Evolutionary conservation across 805 yeast genomes (phyloP).

Genomic region (Myxozyma geophila): DNA sequence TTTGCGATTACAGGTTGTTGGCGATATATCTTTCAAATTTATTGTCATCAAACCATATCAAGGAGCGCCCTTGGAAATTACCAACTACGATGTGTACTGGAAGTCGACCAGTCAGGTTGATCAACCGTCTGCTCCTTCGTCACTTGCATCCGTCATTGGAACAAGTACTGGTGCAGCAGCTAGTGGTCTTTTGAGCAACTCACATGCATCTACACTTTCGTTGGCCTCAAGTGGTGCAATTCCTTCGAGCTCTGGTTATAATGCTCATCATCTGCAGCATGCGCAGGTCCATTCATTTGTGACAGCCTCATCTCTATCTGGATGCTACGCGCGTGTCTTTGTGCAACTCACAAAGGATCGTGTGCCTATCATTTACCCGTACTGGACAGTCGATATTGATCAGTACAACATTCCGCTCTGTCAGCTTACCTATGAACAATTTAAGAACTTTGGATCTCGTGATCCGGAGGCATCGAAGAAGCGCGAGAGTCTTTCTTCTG

Average conservation of each 20-base stretch:
- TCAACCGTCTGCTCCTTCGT: constrained; percentile 29
- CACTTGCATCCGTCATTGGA: constrained; percentile 27
- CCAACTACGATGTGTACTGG: constrained; percentile 96
- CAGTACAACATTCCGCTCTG: constrained; percentile 64
- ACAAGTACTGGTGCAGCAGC: neutral
- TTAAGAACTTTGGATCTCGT: constrained; percentile 21
- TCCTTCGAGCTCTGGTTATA: constrained; percentile 3
- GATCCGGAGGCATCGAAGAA: constrained; percentile 5
- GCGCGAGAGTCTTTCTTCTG: constrained; percentile 3
- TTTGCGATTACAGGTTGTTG: constrained; percentile 76
- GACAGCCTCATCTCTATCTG: constrained; percentile 87
- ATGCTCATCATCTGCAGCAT: constrained; percentile 36
- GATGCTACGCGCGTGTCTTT: constrained; percentile 71
- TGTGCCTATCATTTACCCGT: constrained; percentile 81
- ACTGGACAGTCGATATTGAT: constrained; percentile 30
- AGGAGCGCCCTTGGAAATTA: constrained; percentile 81
- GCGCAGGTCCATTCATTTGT: constrained; percentile 66
- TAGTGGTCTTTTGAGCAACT: constrained; percentile 9
- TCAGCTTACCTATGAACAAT: constrained; percentile 52
- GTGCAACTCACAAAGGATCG: constrained; percentile 80
- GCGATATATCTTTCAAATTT: constrained; percentile 74
- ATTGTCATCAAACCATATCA: constrained; percentile 88
- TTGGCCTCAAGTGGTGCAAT: constrained; percentile 8
- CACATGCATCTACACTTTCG: constrained; percentile 10
- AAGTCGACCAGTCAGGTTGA: constrained; percentile 72